Evolutionary conservation across 768 basidiomycete genomes (phyloP).

Genomic region (Mycena olivaceomarginata): DNA sequence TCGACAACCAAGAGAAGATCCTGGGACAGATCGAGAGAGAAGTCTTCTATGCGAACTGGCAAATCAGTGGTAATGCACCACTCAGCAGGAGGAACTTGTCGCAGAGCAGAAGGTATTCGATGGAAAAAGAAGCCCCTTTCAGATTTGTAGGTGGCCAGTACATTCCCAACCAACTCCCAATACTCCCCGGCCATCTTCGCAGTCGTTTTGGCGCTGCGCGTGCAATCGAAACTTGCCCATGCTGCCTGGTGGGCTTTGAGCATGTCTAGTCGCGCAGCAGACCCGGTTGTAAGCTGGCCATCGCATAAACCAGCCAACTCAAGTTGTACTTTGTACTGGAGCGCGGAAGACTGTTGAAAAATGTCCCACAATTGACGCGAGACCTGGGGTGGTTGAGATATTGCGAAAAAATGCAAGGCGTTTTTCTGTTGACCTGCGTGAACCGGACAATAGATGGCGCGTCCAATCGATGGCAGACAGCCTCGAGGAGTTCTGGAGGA

Average conservation of each 20-base stretch:
- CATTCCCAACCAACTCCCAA: conserved; percentile 61
- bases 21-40: conserved; percentile 59
- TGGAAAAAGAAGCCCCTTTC: conserved; percentile 45
- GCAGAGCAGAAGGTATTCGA: conserved; percentile 54
- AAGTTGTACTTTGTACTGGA: conserved; percentile 55
- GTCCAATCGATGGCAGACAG: conserved; percentile 53
- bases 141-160: conserved; percentile 48
- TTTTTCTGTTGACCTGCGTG: conserved; percentile 44
- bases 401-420: background rate
- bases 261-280: conserved; percentile 49
- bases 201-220: conserved; percentile 34
- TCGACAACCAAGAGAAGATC: conserved; percentile 58
- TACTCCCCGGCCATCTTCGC: conserved; percentile 43
- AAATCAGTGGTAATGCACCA: conserved; percentile 51
- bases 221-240: conserved; percentile 53
- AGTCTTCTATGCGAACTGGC: conserved; percentile 55
- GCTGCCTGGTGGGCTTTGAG: conserved; percentile 50
- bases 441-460: conserved; percentile 50
- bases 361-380: conserved; percentile 54
- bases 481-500: conserved; percentile 53
- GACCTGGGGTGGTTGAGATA: conserved; percentile 41
- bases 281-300: conserved; percentile 36
- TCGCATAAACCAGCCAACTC: conserved; percentile 52
- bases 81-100: conserved; percentile 48
- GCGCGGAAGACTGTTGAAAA: conserved; percentile 47